phyloP scores from a whole-genome alignment of 441 rosid genomes.

The Adansonia rubrostipa region DNA sequence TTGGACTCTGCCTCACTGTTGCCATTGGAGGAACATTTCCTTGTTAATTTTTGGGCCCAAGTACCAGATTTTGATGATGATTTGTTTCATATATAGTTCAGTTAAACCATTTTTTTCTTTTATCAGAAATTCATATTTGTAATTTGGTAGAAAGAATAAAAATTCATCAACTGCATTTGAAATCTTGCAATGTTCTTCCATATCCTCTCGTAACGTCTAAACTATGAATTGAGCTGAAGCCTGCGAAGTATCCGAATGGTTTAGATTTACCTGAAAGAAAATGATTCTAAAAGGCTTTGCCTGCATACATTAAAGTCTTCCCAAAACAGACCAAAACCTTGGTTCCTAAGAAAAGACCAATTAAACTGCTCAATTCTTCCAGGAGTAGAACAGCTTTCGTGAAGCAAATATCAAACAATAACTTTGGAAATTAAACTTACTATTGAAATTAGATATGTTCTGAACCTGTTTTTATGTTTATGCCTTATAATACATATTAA shows the following conservation, averaged over 20 bases:
- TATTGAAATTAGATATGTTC: no score
- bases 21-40: no score
- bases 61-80: neutral
- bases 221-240: neutral
- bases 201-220: neutral
- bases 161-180: neutral
- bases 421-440: no score
- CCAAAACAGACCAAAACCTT: neutral
- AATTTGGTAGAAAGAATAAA: neutral
- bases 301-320: neutral
- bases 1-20: no score
- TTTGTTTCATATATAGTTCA: neutral
- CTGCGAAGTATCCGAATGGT: neutral
- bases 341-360: neutral
- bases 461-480: no score
- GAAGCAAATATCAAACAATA: no score
- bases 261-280: neutral
- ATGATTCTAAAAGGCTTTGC: neutral
- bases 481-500: no score
- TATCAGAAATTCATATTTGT: neutral
- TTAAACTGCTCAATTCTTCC: neutral
- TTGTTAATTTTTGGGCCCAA: no score
- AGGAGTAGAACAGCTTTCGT: neutral
- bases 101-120: no score
- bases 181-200: neutral